These are phyloP conservation scores for Russula lepida DNA, from an alignment of 768 basidiomycete species.

Conservation along the genomic window DNA sequence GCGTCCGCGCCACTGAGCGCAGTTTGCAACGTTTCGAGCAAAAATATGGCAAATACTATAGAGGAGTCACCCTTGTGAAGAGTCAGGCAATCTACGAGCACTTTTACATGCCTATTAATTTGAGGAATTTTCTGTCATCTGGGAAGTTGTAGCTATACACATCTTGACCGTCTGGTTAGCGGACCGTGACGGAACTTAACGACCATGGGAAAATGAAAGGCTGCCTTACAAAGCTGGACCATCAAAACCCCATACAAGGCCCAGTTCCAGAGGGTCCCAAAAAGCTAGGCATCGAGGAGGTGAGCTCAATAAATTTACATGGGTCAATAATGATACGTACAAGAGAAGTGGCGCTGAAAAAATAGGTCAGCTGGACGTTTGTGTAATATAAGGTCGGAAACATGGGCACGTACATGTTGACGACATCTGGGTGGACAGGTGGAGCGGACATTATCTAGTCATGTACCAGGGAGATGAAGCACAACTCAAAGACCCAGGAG, in stretches of 20 bases:
- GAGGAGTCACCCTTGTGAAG: not conserved
- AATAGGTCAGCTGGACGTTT: not conserved
- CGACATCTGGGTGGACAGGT: not conserved
- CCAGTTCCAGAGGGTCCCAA: slow-evolving; percentile 12
- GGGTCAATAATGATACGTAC: not conserved
- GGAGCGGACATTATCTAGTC: not conserved
- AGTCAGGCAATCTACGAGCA: not conserved
- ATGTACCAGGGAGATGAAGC: not conserved
- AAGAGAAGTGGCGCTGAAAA: slow-evolving; percentile 1
- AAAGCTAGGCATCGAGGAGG: not conserved
- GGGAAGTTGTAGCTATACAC: slow-evolving; percentile 11
- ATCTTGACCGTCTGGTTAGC: not conserved
- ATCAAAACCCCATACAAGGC: not conserved
- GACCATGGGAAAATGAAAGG: not conserved
- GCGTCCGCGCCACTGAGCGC: not conserved
- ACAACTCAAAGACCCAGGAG: not conserved
- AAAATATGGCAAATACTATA: not conserved
- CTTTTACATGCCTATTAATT: not conserved
- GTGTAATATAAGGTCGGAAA: not conserved
- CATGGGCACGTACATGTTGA: not conserved
- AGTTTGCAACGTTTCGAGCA: slow-evolving; percentile 5
- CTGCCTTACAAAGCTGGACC: slow-evolving; percentile 5
- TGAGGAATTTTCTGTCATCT: not conserved
- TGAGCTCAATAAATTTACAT: too few relatives aligned
- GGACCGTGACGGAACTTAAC: not conserved